Evolutionary conservation across 805 yeast species (phyloP).

Genomic region (Kodamaea leandrae): DNA sequence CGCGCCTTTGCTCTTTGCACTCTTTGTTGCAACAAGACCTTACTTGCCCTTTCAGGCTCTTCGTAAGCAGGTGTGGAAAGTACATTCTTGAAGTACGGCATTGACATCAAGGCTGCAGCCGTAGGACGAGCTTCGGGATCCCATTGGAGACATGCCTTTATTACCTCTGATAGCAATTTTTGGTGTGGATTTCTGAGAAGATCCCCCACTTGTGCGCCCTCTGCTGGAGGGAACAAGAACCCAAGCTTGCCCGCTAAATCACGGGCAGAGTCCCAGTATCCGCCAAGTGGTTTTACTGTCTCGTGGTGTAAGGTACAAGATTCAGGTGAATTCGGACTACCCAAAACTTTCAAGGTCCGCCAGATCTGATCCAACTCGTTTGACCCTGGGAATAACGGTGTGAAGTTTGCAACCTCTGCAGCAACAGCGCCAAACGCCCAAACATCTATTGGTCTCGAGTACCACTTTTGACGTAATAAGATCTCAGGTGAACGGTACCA

Average conservation of each 20-base stretch:
- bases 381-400: slow-evolving; percentile 82
- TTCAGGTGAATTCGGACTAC: slow-evolving; percentile 56
- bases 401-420: slow-evolving; percentile 65
- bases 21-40: background rate
- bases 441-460: slow-evolving; percentile 70
- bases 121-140: slow-evolving; percentile 66
- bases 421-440: slow-evolving; percentile 89
- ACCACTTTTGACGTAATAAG: slow-evolving; percentile 56
- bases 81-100: slow-evolving; percentile 56
- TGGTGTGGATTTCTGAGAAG: slow-evolving; percentile 46
- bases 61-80: background rate
- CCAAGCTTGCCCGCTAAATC: slow-evolving; percentile 53
- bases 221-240: slow-evolving; percentile 52
- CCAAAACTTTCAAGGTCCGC: slow-evolving; percentile 64
- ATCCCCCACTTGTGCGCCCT: slow-evolving; percentile 47
- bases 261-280: slow-evolving; percentile 68
- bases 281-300: slow-evolving; percentile 52
- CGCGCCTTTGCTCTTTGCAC: background rate
- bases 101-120: slow-evolving; percentile 44
- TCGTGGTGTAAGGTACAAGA: slow-evolving; percentile 14
- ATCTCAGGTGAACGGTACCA: slow-evolving; percentile 89
- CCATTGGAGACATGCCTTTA: slow-evolving; percentile 64
- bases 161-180: slow-evolving; percentile 41
- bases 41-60: slow-evolving; percentile 1
- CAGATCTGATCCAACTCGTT: slow-evolving; percentile 77